Evolutionary conservation across 108 stramenopile genomes (phyloP), one percentile per base, ranked within the genome.

Genomic region (Bacterosira constricta): DNA sequence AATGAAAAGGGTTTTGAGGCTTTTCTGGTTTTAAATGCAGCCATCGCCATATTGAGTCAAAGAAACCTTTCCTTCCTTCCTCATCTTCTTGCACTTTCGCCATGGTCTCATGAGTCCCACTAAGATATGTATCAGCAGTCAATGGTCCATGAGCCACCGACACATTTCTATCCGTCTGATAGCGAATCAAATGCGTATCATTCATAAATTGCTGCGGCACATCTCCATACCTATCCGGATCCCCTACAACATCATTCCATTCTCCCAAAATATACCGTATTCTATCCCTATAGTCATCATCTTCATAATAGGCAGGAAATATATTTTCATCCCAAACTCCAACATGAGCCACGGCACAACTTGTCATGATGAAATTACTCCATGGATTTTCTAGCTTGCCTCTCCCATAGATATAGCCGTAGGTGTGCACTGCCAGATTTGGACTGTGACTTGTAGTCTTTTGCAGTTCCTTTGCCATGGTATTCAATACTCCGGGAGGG

Each of bases 181-280:
- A 78, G 0, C 64, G 69, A 60, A 78, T 78, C 57, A 71, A 58
- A 56, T 78, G 69, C 6, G 52, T 10, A 52, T 78, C 77, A 41
- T 71, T 57, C 77, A 78, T 78, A 49, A 41, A 39, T 42, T 71
- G 69, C 36, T 45, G 54, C 0, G 77, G 69, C 0, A 52, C 39
- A 42, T 78, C 23, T 18, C 36, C 49, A 17, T 65, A 66, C n/a
- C 90, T 90, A 55, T 83, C 85, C 11, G 88, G 29, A 47, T 63
- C 42, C 17, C 46, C 68, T 15, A 66, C 37, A 2, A 59, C 63
- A 66, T 66, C 63, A 0, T 32, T 20, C 77, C 77, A 78, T 30
- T 36, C 51, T 25, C 77, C 77, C 23, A 71, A 26, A 4, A 78
- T 60, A 27, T 78, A 78, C n/a, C 77, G 69, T 52, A 78, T 71